Percentiles rank a stretch among this genome's conserved stretches.
phyloP scores from a whole-genome alignment of 73 alveolate genomes.

The Tetrahymena elliotti region DNA sequence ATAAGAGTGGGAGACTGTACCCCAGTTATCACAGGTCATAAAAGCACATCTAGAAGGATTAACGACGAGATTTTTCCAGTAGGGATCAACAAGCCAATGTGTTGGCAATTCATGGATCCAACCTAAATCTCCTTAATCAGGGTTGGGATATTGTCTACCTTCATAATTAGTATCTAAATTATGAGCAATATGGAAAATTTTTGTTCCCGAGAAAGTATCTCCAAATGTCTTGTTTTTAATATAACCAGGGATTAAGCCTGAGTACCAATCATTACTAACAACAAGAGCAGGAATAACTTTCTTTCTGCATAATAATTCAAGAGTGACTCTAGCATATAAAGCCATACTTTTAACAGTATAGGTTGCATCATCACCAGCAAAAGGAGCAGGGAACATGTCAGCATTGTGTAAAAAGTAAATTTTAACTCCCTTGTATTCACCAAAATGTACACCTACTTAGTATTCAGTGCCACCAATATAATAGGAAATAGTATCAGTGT shows the following conservation, averaged over 20 bases:
- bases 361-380: conserved; percentile 71
- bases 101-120: conserved; percentile 82
- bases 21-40: conserved; percentile 96
- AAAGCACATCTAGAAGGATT: conserved; percentile 97
- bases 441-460: conserved; percentile 86
- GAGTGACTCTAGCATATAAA: conserved; percentile 84
- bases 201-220: conserved; percentile 80
- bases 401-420: conserved; percentile 85
- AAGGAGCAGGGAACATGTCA: conserved; percentile 83
- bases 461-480: conserved; percentile 55
- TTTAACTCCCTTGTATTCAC: conserved; percentile 83
- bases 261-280: conserved; percentile 95
- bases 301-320: conserved; percentile 82
- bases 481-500: conserved; percentile 63
- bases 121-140: conserved; percentile 73
- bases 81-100: conserved; percentile 89
- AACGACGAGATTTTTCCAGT: conserved; percentile 75
- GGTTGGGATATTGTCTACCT: conserved; percentile 78
- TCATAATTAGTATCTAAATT: conserved; percentile 93
- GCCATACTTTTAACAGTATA: conserved; percentile 44
- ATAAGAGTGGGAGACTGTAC: conserved; percentile 94
- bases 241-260: conserved; percentile 94
- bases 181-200: conserved; percentile 93
- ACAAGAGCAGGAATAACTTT: conserved; percentile 75
- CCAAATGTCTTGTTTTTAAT: conserved; percentile 89